Evolutionary conservation across 2,329 filamentous ascomycete species (phyloP).

Genomic region (Pezicula neosporulosa): DNA sequence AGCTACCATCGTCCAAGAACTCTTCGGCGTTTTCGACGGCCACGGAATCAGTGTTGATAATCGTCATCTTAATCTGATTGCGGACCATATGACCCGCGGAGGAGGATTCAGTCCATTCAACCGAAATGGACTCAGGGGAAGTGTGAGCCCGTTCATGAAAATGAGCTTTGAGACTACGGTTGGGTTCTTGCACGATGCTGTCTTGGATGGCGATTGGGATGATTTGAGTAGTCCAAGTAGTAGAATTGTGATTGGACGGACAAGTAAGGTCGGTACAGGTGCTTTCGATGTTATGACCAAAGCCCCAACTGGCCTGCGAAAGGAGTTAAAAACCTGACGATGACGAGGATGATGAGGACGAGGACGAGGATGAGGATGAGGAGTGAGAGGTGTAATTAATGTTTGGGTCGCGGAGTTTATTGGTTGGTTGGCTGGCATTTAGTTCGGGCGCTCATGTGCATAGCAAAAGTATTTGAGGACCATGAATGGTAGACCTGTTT

Average conservation of each 20-base stretch:
- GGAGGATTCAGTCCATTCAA: conserved; percentile 91
- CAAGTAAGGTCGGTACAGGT: conserved; percentile 84
- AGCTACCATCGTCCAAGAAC: conserved; percentile 80
- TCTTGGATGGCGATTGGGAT: conserved; percentile 87
- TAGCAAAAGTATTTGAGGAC: background rate
- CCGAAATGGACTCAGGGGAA: conserved; percentile 80
- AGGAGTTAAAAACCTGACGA: background rate
- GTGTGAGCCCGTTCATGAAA: conserved; percentile 90
- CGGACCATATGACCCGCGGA: conserved; percentile 94
- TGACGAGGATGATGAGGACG: background rate
- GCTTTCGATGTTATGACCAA: conserved; percentile 81
- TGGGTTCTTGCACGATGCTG: conserved; percentile 87
- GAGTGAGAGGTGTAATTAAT: background rate
- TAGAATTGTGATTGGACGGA: conserved; percentile 80
- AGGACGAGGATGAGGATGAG: background rate
- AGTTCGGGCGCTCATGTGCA: background rate
- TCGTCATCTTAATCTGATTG: conserved; percentile 91
- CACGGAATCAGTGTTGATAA: conserved; percentile 93
- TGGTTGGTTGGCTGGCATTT: background rate
- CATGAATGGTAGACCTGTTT: background rate
- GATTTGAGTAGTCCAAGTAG: conserved; percentile 81
- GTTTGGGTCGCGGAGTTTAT: background rate
- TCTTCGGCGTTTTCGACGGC: conserved; percentile 79
- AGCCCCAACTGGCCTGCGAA: conserved; percentile 29
- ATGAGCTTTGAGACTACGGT: conserved; percentile 99